Conservation (phyloP, 345 rosid species). For the Turritis glabra region DNA sequence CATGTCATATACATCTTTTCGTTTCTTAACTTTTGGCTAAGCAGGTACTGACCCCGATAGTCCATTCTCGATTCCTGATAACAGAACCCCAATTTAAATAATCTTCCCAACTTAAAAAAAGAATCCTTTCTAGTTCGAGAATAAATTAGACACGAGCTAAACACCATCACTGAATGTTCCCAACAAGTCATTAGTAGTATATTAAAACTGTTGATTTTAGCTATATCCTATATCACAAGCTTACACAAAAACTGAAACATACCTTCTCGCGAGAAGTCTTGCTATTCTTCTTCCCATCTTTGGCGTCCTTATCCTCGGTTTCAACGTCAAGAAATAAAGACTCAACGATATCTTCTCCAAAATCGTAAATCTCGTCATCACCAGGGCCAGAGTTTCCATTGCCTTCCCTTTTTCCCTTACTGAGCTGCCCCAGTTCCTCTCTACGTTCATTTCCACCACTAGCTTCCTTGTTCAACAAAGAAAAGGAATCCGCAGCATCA, state of each 20-base stretch:
- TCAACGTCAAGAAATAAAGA: slow-evolving; percentile 61
- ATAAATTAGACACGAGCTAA: not conserved
- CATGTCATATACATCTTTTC: slow-evolving; percentile 48
- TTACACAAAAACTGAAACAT: not conserved
- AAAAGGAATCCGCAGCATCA: slow-evolving; percentile 50
- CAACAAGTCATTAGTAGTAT: not conserved
- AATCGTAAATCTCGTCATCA: slow-evolving; percentile 45
- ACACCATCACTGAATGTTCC: not conserved
- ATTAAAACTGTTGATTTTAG: not conserved
- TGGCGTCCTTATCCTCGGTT: slow-evolving; percentile 45
- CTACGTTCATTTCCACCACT: slow-evolving; percentile 24
- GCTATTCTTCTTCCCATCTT: slow-evolving; percentile 44
- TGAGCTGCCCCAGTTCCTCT: slow-evolving; percentile 26
- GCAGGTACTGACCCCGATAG: slow-evolving; percentile 63
- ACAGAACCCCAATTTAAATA: slow-evolving; percentile 20
- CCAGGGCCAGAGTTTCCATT: slow-evolving; percentile 11
- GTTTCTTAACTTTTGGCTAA: slow-evolving; percentile 72
- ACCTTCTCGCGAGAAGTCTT: slow-evolving; percentile 50
- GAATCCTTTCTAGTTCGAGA: slow-evolving; percentile 4
- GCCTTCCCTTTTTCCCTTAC: slow-evolving; percentile 34
- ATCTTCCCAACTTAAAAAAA: not conserved
- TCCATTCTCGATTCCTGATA: slow-evolving; percentile 83
- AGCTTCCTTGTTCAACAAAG: slow-evolving; percentile 41
- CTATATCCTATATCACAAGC: not conserved
- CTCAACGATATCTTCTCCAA: slow-evolving; percentile 55